Base-by-base conservation (phyloP, 768 basidiomycete genomes). In the Pulveroboletus sp. region DNA sequence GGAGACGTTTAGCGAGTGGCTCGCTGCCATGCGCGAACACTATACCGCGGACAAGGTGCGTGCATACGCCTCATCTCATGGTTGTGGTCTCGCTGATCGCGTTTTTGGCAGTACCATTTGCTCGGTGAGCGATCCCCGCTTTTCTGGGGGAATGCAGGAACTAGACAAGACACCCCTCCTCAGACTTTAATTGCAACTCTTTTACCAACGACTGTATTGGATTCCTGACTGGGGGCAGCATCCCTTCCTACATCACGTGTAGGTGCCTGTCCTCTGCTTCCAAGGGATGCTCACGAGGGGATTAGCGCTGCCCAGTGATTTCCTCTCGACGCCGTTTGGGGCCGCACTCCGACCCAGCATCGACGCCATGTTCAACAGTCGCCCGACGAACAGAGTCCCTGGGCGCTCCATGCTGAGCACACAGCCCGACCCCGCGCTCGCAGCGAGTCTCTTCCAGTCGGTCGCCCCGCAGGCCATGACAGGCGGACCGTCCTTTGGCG, bases 101-200 rank as follows among this genome's bases (percentile, higher is more conserved):
- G 29, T 16, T 16, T 32, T 17, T 24, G 11, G 27, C 56, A 92
- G 90, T 93, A 93, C 60, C 90, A 93, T 65, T 73, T 92, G n/a
- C 66, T 92, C 76, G 87, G 88, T 87, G 62, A 49, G 66, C 43
- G 6, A 40, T 20, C 13, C 17, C 4, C 21, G 31, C 7, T 17
- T 37, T 7, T 8, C 14, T 11, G 8, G 14, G 11, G 32, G 17
- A n/a, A n/a, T 19, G 11, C 17, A 10, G 39, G 9, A 4, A 37
- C 50, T 36, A 36, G 51, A 16, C 24, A 36, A 5, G 8, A 24
- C 21, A n/a, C 34, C 12, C 21, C 2, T 40, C 11, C 35, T 44
- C 53, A 86, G 91, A 95, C 36, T 94, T 94, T 56, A 97, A 97
- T 60, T 97, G 94, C 68, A 97, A 97, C 66, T 87, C 90, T 2